Conservation (phyloP, 1,284 basidiomycete genomes). For the Naganishia sp. region DNA sequence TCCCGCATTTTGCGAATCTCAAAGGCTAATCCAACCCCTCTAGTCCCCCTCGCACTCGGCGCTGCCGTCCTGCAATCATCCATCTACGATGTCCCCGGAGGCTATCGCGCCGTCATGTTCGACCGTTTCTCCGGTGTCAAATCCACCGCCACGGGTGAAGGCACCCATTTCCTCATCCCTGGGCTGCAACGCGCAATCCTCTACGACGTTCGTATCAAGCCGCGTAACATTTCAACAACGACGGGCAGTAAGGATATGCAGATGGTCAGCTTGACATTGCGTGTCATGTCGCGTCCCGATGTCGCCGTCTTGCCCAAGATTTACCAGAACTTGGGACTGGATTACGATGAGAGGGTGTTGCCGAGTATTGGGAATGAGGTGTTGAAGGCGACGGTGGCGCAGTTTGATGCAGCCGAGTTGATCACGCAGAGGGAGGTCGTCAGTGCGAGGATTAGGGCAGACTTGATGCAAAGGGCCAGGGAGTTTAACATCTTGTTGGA, state of each 20-base stretch:
- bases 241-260: constrained; percentile 95
- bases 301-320: constrained; percentile 84
- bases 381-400: constrained; percentile 94
- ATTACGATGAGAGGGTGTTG: constrained; percentile 95
- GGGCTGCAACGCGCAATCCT: constrained; percentile 95
- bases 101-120: constrained; percentile 96
- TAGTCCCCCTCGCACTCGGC: constrained; percentile 75
- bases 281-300: constrained; percentile 93
- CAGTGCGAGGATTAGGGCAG: constrained; percentile 89
- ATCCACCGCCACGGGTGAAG: constrained; percentile 79
- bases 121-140: constrained; percentile 94
- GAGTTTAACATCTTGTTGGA: constrained; percentile 97
- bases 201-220: constrained; percentile 97
- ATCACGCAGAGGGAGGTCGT: constrained; percentile 66
- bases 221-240: constrained; percentile 95
- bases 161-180: constrained; percentile 95
- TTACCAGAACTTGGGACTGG: constrained; percentile 89
- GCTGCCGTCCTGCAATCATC: constrained; percentile 70
- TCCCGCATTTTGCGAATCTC: too few species aligned
- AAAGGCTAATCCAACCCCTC: not conserved
- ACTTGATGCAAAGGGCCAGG: constrained; percentile 86
- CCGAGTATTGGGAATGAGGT: constrained; percentile 97
- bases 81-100: constrained; percentile 85
- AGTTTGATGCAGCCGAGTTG: constrained; percentile 97
- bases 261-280: constrained; percentile 95